phyloP scores from a whole-genome alignment of 169 alveolate genomes.

The Eimeria necatrix region DNA sequence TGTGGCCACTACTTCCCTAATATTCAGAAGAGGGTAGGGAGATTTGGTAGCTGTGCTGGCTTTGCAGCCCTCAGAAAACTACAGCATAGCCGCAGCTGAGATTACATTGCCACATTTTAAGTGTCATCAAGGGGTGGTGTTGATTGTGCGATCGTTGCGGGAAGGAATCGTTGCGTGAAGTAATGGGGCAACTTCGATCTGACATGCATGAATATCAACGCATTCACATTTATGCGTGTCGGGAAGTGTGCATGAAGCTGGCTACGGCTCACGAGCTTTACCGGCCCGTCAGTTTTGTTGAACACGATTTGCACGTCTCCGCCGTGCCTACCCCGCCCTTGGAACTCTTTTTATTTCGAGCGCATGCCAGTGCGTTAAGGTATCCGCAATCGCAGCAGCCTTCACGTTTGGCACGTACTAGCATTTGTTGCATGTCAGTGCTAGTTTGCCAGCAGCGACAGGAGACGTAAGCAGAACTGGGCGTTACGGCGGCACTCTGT shows the following conservation, averaged over 20 bases:
- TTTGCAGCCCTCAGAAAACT: too few species aligned
- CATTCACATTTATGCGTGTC: too few species aligned
- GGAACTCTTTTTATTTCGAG: slow-evolving; percentile 65
- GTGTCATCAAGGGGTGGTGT: too few species aligned
- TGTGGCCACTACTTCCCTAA: too few species aligned
- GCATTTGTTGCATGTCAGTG: background rate
- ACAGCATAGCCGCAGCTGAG: too few species aligned
- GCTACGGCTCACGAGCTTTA: too few species aligned
- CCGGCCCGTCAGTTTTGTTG: slow-evolving; percentile 26
- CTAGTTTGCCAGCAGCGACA: background rate
- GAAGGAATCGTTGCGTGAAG: slow-evolving; percentile 45
- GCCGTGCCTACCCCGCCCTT: slow-evolving; percentile 48
- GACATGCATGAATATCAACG: too few species aligned
- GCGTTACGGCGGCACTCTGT: too few species aligned
- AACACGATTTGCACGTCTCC: slow-evolving; percentile 8
- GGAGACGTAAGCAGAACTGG: background rate
- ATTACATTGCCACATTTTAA: too few species aligned
- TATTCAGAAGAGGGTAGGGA: too few species aligned
- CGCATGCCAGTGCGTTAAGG: slow-evolving; percentile 65
- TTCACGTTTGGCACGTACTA: background rate
- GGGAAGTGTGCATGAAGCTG: too few species aligned
- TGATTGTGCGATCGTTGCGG: background rate
- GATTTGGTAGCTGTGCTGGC: too few species aligned
- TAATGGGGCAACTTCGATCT: background rate
- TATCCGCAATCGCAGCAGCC: slow-evolving; percentile 72